Base-by-base conservation (phyloP, 345 rosid genomes). In the Dipteronia sinensis region DNA sequence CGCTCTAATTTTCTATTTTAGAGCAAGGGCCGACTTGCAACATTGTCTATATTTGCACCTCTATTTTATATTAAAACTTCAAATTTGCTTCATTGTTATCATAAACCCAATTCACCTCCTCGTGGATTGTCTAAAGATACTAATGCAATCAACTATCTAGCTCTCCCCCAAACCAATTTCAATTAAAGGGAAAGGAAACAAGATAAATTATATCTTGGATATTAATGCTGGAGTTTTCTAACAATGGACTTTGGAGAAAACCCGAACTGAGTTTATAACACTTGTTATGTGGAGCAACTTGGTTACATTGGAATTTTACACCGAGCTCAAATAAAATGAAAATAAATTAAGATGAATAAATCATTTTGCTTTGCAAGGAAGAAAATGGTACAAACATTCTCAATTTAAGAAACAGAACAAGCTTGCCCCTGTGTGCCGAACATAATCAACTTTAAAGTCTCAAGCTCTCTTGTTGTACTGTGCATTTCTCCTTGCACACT, bases 401-500 rank as follows among this genome's bases (percentile, higher is more conserved):
- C 47, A 17, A 22, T 1, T 25, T 10, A 7, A 22, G 25, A 13
- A 22, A 59, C 15, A 13, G 6, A 47, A 25, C 23, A 51, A 17
- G 16, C 20, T 31, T 6, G 23, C 15, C 20, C 13, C 67, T 25
- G 3, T 31, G 34, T 20, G 67, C 67, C 7, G 25, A 27, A 13
- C 53, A 51, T 61, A 44, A 11, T 71, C 40, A 5, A 38, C 65
- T 73, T 53, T 38, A 53, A 51, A 40, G 44, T 23, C 62, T 83
- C 77, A 85, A 72, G 65, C 59, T 47, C 27, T 66, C 81, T 69
- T 83, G 40, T 87, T 81, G 25, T 79, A 81, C 10, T 79, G 81
- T 9, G 90, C 78, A 69, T 88, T 87, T 67, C 81, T 86, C 79
- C 92, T 84, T 59, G 94, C 92, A 47, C 92, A 83, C 62, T 79